Conservation (phyloP, 805 yeast species). For the Sugiyamaella mastotermitis region DNA sequence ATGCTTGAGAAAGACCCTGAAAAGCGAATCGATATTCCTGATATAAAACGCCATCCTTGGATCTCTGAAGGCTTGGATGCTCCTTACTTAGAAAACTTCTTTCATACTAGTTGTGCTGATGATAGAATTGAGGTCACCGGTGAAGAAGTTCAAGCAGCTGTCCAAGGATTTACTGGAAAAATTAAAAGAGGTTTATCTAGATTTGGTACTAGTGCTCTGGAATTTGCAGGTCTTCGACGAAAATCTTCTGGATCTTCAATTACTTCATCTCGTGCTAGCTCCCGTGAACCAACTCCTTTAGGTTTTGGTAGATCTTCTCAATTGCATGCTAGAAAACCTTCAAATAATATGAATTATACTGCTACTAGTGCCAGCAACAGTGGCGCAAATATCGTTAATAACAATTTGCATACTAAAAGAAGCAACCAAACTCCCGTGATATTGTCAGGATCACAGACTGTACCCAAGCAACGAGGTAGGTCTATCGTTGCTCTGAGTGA, state of each 20-base stretch:
- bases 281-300: slow-evolving; percentile 9
- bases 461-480: slow-evolving; percentile 3
- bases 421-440: background rate
- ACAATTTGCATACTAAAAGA: background rate
- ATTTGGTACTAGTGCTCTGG: slow-evolving; percentile 25
- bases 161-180: slow-evolving; percentile 71
- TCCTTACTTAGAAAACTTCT: slow-evolving; percentile 26
- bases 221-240: slow-evolving; percentile 26
- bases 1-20: slow-evolving; percentile 67
- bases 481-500: too few relatives aligned
- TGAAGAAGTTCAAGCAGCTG: slow-evolving; percentile 71
- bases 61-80: slow-evolving; percentile 38
- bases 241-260: slow-evolving; percentile 11
- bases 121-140: slow-evolving; percentile 49
- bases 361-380: background rate
- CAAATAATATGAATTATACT: background rate
- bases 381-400: background rate
- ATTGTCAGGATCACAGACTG: too few relatives aligned
- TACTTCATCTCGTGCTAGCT: slow-evolving; percentile 9
- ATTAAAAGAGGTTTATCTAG: slow-evolving; percentile 47
- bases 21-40: slow-evolving; percentile 59
- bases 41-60: slow-evolving; percentile 76
- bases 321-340: background rate
- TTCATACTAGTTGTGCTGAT: slow-evolving; percentile 21
- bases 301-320: slow-evolving; percentile 1